Conservation (phyloP, 2,329 filamentous ascomycete genomes). For the Fusarium torreyae region DNA sequence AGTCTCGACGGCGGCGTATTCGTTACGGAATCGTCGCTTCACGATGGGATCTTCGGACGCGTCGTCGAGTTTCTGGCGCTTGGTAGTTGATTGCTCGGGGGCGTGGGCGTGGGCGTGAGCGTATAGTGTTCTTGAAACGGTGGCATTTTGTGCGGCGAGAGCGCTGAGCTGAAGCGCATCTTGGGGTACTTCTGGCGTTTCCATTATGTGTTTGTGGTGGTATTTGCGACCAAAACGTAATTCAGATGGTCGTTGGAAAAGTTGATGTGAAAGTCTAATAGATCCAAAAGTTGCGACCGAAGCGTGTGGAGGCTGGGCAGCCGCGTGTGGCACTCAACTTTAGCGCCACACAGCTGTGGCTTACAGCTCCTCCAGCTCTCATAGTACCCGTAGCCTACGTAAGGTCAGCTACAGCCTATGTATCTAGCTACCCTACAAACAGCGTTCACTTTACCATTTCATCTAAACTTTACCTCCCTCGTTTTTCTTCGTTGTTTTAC, state of each 20-base stretch:
- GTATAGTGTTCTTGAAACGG: constrained; percentile 54
- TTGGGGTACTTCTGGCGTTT: constrained; percentile 52
- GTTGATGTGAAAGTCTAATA: constrained; percentile 11
- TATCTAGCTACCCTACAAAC: constrained; percentile 9
- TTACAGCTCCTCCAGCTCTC: constrained; percentile 13
- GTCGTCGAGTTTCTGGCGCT: constrained; percentile 59
- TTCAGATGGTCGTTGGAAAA: constrained; percentile 38
- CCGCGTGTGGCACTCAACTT: constrained; percentile 51
- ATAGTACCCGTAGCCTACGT: constrained; percentile 14
- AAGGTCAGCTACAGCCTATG: constrained; percentile 19
- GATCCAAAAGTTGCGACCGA: constrained; percentile 44
- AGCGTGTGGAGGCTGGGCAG: constrained; percentile 47
- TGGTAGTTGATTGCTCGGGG: constrained; percentile 48
- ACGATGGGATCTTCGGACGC: constrained; percentile 53
- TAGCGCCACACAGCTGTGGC: constrained; percentile 41
- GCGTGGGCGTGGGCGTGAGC: constrained; percentile 42
- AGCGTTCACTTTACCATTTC: constrained; percentile 3
- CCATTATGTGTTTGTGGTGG: constrained; percentile 49
- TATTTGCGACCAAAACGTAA: constrained; percentile 17
- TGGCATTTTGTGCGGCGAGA: constrained; percentile 56
- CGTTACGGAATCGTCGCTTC: constrained; percentile 72
- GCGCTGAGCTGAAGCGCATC: constrained; percentile 55
- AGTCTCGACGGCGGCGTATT: constrained; percentile 84
- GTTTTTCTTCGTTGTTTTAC: neutral
- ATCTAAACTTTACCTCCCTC: constrained; percentile 5